phyloP scores from a whole-genome alignment of 345 rosid genomes.

The Lagerstroemia speciosa region DNA sequence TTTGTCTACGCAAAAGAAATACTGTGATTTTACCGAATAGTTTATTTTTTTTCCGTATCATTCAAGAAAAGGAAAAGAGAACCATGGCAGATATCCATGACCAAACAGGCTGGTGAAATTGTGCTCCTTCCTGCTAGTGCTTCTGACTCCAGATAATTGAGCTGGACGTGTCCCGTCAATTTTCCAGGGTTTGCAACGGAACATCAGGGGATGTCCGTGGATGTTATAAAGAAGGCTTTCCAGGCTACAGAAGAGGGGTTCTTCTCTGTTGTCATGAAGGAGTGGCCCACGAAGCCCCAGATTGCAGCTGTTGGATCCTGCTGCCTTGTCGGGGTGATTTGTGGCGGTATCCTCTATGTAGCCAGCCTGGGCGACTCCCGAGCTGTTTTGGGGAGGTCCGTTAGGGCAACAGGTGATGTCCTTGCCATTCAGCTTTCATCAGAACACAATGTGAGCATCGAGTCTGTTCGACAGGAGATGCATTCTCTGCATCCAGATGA shows the following conservation, averaged over 20 bases:
- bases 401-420: constrained; percentile 81
- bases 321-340: constrained; percentile 73
- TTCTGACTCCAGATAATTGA: neutral
- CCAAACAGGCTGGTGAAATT: no score
- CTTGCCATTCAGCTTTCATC: constrained; percentile 72
- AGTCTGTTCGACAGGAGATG: constrained; percentile 89
- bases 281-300: no score
- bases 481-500: constrained; percentile 98
- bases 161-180: neutral
- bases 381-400: constrained; percentile 81
- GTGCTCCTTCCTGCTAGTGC: no score
- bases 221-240: constrained; percentile 74
- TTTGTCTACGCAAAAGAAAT: no score
- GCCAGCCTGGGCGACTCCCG: constrained; percentile 96
- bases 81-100: no score
- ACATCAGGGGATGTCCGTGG: constrained; percentile 68
- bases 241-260: no score
- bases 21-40: no score
- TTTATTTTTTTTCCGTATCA: no score
- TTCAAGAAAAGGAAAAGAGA: no score
- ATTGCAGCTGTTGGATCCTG: no score
- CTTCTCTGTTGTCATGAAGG: no score
- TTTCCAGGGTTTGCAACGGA: constrained; percentile 63
- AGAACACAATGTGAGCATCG: constrained; percentile 80
- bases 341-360: constrained; percentile 65